Evolutionary conservation across 139 green algal genomes (phyloP).

Genomic region (Chlorella sp.): DNA sequence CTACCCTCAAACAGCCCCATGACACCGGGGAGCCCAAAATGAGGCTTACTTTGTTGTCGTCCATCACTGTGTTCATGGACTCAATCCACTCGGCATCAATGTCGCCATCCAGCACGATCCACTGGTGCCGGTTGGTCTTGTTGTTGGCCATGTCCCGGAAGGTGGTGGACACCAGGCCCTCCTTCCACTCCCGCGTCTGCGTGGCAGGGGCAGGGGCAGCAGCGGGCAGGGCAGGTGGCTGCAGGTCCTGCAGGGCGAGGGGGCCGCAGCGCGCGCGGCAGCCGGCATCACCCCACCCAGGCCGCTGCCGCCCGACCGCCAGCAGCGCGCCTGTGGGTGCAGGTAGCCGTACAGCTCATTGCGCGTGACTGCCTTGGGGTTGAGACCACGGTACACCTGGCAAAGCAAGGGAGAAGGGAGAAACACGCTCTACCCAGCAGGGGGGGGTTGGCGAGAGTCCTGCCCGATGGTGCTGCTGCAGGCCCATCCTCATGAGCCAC

Average conservation of each 20-base stretch:
- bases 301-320: not conserved
- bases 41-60: too few species aligned
- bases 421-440: too few species aligned
- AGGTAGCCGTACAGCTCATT: conserved; percentile 96
- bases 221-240: not conserved
- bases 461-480: too few species aligned
- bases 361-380: conserved; percentile 85
- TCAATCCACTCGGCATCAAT: conserved; percentile 92
- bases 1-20: too few species aligned
- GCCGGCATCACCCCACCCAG: too few species aligned
- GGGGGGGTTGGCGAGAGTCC: too few species aligned
- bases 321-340: conserved; percentile 56
- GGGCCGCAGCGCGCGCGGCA: too few species aligned
- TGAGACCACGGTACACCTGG: conserved; percentile 44
- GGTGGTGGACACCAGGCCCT: conserved; percentile 84
- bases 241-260: not conserved
- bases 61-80: conserved; percentile 95
- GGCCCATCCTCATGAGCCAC: not conserved
- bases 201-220: not conserved
- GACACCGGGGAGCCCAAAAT: too few species aligned
- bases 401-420: not conserved
- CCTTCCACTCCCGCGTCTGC: conserved; percentile 92
- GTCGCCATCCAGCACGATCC: conserved; percentile 96
- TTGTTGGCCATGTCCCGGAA: conserved; percentile 73
- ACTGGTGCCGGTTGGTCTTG: conserved; percentile 89